Conservation (phyloP, 176 grass and related monocot genomes). For the Paspalum notatum region DNA sequence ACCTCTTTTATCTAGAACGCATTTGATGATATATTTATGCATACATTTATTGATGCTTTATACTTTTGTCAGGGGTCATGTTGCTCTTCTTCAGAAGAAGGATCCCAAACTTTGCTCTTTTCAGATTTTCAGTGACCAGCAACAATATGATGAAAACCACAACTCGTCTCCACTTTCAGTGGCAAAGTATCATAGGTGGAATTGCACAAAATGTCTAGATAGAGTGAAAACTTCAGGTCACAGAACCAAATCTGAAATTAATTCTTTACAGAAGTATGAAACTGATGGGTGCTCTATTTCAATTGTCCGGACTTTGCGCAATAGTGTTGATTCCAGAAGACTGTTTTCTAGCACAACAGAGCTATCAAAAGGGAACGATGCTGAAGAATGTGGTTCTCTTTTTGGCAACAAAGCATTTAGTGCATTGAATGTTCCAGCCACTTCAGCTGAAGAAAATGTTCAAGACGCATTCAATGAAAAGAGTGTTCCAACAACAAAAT, state of each 20-base stretch:
- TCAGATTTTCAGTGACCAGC: constrained; percentile 35
- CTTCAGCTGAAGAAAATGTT: neutral
- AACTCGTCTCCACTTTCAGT: constrained; percentile 32
- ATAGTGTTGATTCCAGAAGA: constrained; percentile 36
- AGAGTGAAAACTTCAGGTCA: constrained; percentile 27
- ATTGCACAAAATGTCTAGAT: constrained; percentile 62
- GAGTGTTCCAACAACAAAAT: neutral
- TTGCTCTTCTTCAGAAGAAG: constrained; percentile 50
- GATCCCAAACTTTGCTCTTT: constrained; percentile 51
- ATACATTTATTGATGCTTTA: constrained; percentile 28
- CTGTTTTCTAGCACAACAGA: constrained; percentile 45
- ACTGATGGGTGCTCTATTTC: constrained; percentile 52
- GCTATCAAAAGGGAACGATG: constrained; percentile 41
- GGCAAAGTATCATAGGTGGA: constrained; percentile 60
- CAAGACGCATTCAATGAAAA: neutral
- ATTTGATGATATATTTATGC: too few relatives aligned
- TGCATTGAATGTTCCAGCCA: constrained; percentile 24
- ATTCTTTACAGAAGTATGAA: constrained; percentile 34
- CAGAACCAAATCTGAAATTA: constrained; percentile 22
- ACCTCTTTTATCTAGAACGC: too few relatives aligned
- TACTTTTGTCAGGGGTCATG: constrained; percentile 55
- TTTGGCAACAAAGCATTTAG: constrained; percentile 23
- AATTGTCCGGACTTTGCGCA: constrained; percentile 49
- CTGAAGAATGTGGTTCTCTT: constrained; percentile 39
- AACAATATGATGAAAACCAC: constrained; percentile 18